phyloP scores from a whole-genome alignment of 805 yeast species.

The Komagataella pastoris region DNA sequence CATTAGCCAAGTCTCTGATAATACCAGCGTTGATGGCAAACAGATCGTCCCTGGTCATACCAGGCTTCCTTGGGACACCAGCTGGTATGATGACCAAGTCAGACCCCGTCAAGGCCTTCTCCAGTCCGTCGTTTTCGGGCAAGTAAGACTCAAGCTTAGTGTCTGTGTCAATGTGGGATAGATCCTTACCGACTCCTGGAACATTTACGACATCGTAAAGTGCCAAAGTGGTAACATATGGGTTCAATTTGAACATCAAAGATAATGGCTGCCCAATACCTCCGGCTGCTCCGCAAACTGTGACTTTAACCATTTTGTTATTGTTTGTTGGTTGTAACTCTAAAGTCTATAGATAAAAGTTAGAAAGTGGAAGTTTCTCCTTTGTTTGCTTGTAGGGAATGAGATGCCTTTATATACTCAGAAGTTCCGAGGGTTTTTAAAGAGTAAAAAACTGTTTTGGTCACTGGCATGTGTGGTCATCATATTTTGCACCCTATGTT shows the following conservation, averaged over 20 bases:
- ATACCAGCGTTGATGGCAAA: conserved; percentile 54
- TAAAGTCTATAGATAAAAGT: not conserved
- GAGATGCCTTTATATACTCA: not conserved
- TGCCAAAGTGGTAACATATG: conserved; percentile 28
- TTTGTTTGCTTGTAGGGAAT: not conserved
- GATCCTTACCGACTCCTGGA: conserved; percentile 44
- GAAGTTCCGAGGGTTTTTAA: not conserved
- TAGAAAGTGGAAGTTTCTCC: not conserved
- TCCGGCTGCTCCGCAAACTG: conserved; percentile 87
- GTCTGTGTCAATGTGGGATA: conserved; percentile 37
- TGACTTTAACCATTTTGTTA: conserved; percentile 32
- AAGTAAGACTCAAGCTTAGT: conserved; percentile 27
- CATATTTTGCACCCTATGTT: not conserved
- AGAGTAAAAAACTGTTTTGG: not conserved
- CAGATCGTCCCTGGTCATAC: conserved; percentile 52
- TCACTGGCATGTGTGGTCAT: not conserved
- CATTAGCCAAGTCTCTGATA: conserved; percentile 58
- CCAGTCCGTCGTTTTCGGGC: conserved; percentile 22
- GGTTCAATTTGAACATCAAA: conserved; percentile 33
- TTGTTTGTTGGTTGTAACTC: not conserved
- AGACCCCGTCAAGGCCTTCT: conserved; percentile 28
- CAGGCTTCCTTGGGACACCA: conserved; percentile 53
- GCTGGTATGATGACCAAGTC: conserved; percentile 45
- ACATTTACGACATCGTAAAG: conserved; percentile 42
- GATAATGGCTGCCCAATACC: conserved; percentile 50